Conservation (phyloP, 306 rosid species). For the Malus domestica region ASM211411v1 NC_041802.1:31445501-31446000, state of each 20-base stretch:
- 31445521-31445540: too few species aligned
- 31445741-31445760: slow-evolving; percentile 63
- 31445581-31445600: too few species aligned
- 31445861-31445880: not conserved
- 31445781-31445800: slow-evolving; percentile 61
- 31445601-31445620: not conserved
- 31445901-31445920: not conserved
- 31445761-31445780: slow-evolving; percentile 66
- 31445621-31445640: slow-evolving; percentile 43
- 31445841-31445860: not conserved
- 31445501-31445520: slow-evolving; percentile 54
- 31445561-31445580: too few species aligned
- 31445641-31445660: slow-evolving; percentile 54
- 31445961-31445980: slow-evolving; percentile 69
- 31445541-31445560: too few species aligned
- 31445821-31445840: slow-evolving; percentile 61
- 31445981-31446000: slow-evolving; percentile 52
- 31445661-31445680: slow-evolving; percentile 49
- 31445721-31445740: slow-evolving; percentile 58
- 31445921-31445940: slow-evolving; percentile 23
- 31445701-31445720: slow-evolving; percentile 68
- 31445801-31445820: slow-evolving; percentile 48
- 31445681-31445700: slow-evolving; percentile 52
- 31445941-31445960: slow-evolving; percentile 73
- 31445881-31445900: not conserved